Evolutionary conservation across 257 asterid species (phyloP), one percentile per base, ranked within the genome.

Genomic region (Fraxinus cuspidata): DNA sequence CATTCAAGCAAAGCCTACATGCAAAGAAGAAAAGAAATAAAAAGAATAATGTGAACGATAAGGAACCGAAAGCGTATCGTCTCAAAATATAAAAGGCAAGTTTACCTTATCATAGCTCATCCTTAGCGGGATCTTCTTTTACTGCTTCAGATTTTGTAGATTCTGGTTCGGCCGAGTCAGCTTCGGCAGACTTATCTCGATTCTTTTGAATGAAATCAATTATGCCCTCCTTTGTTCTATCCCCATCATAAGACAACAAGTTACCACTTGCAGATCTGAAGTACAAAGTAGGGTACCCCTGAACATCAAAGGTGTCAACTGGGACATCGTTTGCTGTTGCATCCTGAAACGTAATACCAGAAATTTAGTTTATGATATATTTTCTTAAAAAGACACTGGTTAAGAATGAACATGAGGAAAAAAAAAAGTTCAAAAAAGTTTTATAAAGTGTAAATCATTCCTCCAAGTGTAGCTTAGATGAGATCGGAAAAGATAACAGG

Each of bases 251-350:
- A 72, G 49, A 81, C 21, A 72, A 69, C 83, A 88, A 37, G 71
- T 78, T 84, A 3, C 97, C 97, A 7, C 83, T 79, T 70, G 97
- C 85, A 21, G 97, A 87, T 81, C 86, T 91, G 88, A 91, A 93
- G 93, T 90, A 93, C 70, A 93, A 2, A 0, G 97, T 91, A 7
- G 97, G 97, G 87, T 81, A 90, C 31, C 96, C 97, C 84, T 85
- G 82, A 71, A 93, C 92, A 1, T 91, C 92, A 7, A 93, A 93
- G 72, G 71, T 42, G 44, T 80, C 88, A 15, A 81, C 78, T 13
- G 97, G 96, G 38, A 93, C 89, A 74, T 91, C 97, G 71, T 93
- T 93, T 70, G 85, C 90, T 29, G 96, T 91, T 21, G 96, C 97
- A 76, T 93, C 97, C 97, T 90, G 83, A 66, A 56, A 77, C 68